Conservation (phyloP, 495 filamentous ascomycete genomes). For the Gamarada debralockiae region DNA sequence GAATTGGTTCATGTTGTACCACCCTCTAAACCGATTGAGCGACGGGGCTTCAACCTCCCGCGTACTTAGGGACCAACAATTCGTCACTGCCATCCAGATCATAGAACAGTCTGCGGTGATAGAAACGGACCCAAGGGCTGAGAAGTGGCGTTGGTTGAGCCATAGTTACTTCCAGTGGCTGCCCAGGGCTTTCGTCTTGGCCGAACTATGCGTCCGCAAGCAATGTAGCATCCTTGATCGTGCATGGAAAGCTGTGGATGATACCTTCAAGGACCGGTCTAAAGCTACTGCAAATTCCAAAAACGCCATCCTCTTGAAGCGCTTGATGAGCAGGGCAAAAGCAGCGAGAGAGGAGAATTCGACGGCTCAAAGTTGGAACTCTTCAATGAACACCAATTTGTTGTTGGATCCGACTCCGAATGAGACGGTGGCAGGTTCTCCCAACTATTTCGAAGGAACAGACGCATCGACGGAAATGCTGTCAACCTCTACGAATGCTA, state of each 20-base stretch:
- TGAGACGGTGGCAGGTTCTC: too few relatives aligned
- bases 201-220: background rate
- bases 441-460: too few relatives aligned
- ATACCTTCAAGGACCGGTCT: too few relatives aligned
- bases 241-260: background rate
- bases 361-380: background rate
- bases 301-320: background rate
- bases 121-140: background rate
- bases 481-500: too few relatives aligned
- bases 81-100: background rate
- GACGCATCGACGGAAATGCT: too few relatives aligned
- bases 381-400: background rate
- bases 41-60: background rate
- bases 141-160: background rate
- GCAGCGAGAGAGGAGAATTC: background rate
- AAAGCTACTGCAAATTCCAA: background rate
- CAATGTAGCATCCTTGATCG: background rate
- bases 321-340: background rate
- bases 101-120: background rate
- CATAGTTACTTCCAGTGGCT: background rate
- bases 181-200: background rate
- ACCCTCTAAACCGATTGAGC: background rate
- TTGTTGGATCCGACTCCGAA: background rate
- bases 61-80: background rate
- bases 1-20: background rate